Base-by-base conservation (phyloP, 1,139 yeast species). In the Citeromyces hawaiiensis region DNA sequence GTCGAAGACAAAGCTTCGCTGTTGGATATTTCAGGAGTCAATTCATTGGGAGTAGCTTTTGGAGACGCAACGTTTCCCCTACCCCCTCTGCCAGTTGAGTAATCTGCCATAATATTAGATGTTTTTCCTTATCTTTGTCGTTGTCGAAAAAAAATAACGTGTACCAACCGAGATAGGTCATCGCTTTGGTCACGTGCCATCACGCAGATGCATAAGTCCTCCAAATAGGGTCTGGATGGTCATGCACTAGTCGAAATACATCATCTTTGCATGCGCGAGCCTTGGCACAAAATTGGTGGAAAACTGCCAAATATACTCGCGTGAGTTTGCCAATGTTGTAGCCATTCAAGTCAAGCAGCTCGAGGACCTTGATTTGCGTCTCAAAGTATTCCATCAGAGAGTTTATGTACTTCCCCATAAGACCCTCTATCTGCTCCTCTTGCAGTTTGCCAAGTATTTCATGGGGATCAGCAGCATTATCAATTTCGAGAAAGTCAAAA, bases 51-150 rank as follows among this genome's bases (percentile, higher is more conserved):
- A 9, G 38, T 36, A n/a, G 36, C 39, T 19, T 27, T 35, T 5
- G 50, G 45, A 6, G 38, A 43, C 16, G 51, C 51, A 41, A 63
- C 55, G 44, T 63, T 64, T 2, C 68, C 68, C 15, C 62, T 60
- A 29, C 68, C 68, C 14, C 68, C 68, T 48, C 68, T 54, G 18
- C 68, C 68, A 2, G 64, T 59, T 2, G 62, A 54, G 39, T 51
- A 53, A 10, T 50, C 51, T 14, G 41, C 40, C 16, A 23, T 30
- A 5, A 7, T 33, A 11, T n/a, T 17, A 5, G 6, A 19, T 13
- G 25, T 27, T 23, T 36, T 14, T 15, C 14, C 15, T 13, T 16
- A 13, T 19, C 18, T 31, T 2, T 38, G 46, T 17, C 44, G 38
- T 40, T 23, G 4, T 23, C 27, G 27, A 4, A 5, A 23, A 23